These are phyloP conservation scores for Camellia japonica DNA, from an alignment of 148 eudicot species.

Conservation along the genomic window DNA sequence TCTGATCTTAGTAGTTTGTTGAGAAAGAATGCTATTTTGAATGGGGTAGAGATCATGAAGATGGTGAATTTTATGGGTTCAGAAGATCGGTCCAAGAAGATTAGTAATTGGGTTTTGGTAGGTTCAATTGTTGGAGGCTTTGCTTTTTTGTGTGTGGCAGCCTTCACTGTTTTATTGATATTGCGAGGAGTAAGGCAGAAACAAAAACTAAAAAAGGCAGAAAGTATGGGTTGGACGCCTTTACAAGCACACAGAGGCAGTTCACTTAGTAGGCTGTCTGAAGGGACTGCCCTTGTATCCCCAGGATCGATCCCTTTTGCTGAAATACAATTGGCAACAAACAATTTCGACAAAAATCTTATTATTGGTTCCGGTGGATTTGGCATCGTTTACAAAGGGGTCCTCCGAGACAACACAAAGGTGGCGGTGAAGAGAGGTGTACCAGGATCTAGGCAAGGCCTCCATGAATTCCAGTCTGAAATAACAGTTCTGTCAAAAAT, in stretches of 20 bases:
- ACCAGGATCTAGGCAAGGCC: conserved; percentile 92
- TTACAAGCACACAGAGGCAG: conserved; percentile 48
- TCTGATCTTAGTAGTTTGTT: conserved; percentile 60
- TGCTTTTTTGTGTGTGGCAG: conserved; percentile 30
- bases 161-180: conserved; percentile 31
- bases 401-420: conserved; percentile 53
- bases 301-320: conserved; percentile 64
- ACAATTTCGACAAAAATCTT: conserved; percentile 66
- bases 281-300: conserved; percentile 46
- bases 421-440: conserved; percentile 90
- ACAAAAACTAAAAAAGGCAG: conserved; percentile 41
- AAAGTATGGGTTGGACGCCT: conserved; percentile 80
- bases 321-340: conserved; percentile 74
- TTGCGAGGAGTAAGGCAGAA: conserved; percentile 46
- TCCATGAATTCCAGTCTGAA: conserved; percentile 91
- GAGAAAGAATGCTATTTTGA: conserved; percentile 73
- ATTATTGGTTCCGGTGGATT: conserved; percentile 88
- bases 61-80: conserved; percentile 41
- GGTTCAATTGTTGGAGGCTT: conserved; percentile 54
- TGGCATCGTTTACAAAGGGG: conserved; percentile 87
- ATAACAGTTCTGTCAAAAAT: conserved; percentile 79
- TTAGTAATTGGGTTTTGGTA: conserved; percentile 39
- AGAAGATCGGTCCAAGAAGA: conserved; percentile 28
- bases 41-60: conserved; percentile 95
- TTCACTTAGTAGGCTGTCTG: conserved; percentile 55